Percentiles rank a stretch among this genome's conserved stretches.
These are phyloP conservation scores for Clarireedia homoeocarpa DNA, from an alignment of 2,329 filamentous ascomycete genomes.

Conservation along the genomic window DNA sequence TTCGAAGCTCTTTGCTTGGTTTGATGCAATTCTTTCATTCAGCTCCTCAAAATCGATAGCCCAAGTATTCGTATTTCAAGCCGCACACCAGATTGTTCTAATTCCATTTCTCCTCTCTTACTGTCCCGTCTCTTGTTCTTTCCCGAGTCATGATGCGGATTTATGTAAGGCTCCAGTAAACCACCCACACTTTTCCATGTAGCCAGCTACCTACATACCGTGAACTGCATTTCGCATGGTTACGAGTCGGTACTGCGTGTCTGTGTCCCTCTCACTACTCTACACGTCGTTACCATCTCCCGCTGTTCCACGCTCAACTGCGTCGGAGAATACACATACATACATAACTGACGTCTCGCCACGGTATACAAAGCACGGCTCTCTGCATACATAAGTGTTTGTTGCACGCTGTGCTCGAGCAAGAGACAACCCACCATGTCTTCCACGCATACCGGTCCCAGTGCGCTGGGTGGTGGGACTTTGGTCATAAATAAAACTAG, in stretches of 20 bases:
- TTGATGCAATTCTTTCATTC: not conserved
- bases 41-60: not conserved
- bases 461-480: slow-evolving; percentile 14
- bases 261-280: not conserved
- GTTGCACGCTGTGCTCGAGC: not conserved
- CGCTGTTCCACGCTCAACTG: no score
- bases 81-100: not conserved
- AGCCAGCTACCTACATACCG: not conserved
- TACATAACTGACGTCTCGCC: not conserved
- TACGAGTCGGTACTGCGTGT: no score
- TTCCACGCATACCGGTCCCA: not conserved
- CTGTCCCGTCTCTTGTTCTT: not conserved
- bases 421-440: not conserved
- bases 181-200: not conserved
- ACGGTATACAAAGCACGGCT: not conserved
- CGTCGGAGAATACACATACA: no score
- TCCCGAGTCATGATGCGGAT: not conserved
- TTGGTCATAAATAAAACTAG: slow-evolving; percentile 22
- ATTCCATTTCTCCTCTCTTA: not conserved
- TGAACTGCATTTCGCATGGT: no score
- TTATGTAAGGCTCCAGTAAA: not conserved
- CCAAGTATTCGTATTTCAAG: no score
- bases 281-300: not conserved
- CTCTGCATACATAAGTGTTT: not conserved
- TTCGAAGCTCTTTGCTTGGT: not conserved